A percentile compares a stretch with the other conserved stretches of the same genome.
Evolutionary conservation across 371 early-diverging fungal genomes (phyloP).

Genomic region (Mortierella sp.): DNA sequence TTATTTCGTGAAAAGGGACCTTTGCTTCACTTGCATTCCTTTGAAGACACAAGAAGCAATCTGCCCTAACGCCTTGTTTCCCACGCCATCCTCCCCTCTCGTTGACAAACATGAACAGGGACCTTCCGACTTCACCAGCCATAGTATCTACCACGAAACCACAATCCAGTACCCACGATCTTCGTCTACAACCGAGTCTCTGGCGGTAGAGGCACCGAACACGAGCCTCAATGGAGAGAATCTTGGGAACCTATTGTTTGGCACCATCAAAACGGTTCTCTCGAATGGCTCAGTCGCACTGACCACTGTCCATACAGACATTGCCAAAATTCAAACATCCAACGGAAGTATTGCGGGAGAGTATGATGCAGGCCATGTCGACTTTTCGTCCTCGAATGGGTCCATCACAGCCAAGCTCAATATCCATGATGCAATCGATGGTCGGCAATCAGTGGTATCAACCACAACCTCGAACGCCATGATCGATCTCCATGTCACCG

Average conservation of each 20-base stretch:
- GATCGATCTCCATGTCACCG: slow-evolving; percentile 21
- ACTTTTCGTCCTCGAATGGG: slow-evolving; percentile 18
- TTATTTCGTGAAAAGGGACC: not conserved
- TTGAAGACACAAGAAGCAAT: not conserved
- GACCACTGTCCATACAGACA: slow-evolving; percentile 10
- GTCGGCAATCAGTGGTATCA: slow-evolving; percentile 11
- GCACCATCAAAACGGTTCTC: slow-evolving; percentile 16
- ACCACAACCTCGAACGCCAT: slow-evolving; percentile 15
- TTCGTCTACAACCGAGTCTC: not conserved
- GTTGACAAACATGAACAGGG: not conserved
- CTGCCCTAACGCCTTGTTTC: too few species aligned
- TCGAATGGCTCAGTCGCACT: slow-evolving; percentile 27
- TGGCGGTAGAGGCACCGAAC: slow-evolving; percentile 20
- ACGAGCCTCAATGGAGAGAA: slow-evolving; percentile 10
- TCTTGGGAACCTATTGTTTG: slow-evolving; percentile 21
- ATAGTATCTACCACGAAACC: slow-evolving; percentile 41
- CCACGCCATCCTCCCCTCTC: too few species aligned
- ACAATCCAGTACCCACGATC: slow-evolving; percentile 26
- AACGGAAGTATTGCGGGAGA: slow-evolving; percentile 23
- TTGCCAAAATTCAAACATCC: slow-evolving; percentile 12
- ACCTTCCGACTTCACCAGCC: not conserved
- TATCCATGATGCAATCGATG: slow-evolving; percentile 20
- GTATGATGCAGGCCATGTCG: slow-evolving; percentile 21
- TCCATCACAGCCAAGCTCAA: slow-evolving; percentile 18
- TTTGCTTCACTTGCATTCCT: not conserved